Base-by-base conservation (phyloP, 2,329 filamentous ascomycete species). In the Aspergillus pseudonomiae region DNA sequence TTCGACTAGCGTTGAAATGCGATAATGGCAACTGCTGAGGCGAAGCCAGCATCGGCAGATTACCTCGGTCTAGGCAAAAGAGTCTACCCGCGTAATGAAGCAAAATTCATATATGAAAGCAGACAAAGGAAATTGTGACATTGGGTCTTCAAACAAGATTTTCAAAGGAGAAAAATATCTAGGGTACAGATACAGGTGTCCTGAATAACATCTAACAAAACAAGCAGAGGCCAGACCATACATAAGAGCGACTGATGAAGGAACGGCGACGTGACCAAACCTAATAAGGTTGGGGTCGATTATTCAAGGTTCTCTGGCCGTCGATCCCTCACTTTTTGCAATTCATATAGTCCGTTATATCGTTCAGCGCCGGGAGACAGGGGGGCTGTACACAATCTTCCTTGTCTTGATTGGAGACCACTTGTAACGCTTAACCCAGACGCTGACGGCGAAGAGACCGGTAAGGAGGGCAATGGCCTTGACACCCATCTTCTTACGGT, bases 371-470 rank as follows among this genome's bases (percentile, higher is more conserved):
- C 74, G 75, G 67, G 74, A 71, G 62, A 78, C 73, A 34, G 93
- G 93, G 68, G 93, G 92, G 78, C 89, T 91, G 84, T 96, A 97
- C 73, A 89, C 85, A 73, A 98, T 84, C 90, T 98, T 97, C 78
- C 95, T 90, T 74, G 93, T 91, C 91, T 99, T 99, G 81, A 99
- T 84, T 75, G 91, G 89, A 65, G 93, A 87, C 95, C 95, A 99
- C 89, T 98, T 99, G 90, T 99, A 99, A 84, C 94, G 90, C 91
- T 99, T 99, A 70, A 98, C 91, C 93, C 94, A 99, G 74, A 99
- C 88, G 80, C 91, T 96, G 75, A 98, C 76, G 62, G 92, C 93
- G 78, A 93, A 91, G 68, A 99, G 85, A 66, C 90, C 88, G 66
- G 90, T 86, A 61, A 89, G 88, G 71, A 97, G 88, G 70, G 91